Evolutionary conservation across 2,329 filamentous ascomycete genomes (phyloP), one percentile per base, ranked within the genome.

Genomic region (Monilinia vaccinii-corymbosi): DNA sequence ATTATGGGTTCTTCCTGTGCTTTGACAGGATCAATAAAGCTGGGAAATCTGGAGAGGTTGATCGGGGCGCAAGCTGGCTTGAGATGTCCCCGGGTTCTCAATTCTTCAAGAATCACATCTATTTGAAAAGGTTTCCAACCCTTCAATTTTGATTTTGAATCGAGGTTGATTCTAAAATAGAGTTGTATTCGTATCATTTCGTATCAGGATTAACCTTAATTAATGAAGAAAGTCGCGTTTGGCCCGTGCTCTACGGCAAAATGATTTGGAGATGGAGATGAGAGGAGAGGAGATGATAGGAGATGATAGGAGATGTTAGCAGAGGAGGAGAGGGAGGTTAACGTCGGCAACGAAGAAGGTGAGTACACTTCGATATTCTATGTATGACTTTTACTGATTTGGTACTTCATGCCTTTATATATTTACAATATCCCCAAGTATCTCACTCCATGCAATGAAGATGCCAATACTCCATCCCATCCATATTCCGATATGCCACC

Each of bases 71-170:
- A 52, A 59, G 34, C 38, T 53, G 28, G 28, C 32, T 46, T 44
- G 46, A 18, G 40, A 53, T 53, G 14, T 36, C 38, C 48, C 48
- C 48, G 40, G 48, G 31, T 38, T 45, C 18, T 45, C 16, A 34
- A 44, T 34, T 58, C 13, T 31, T 36, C 31, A 38, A 46, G 8
- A 47, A 52, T 59, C 32, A 59, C 57, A 59, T 59, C 53, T 53
- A 48, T 32, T 36, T 36, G 10, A 49, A 21, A 40, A 9, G 4
- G 4, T 49, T 38, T 49, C 16, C 40, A 13, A 42, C 32, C 23
- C 14, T 51, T 10, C 7, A 42, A 14, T 32, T n/a, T n/a, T n/a
- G 6, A 28, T 28, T 42, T n/a, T 14, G 21, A 42, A 38, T 42
- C 21, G 21, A 44, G n/a, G 38, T 53, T 48, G 46, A 21, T 14